Base-by-base conservation (phyloP, 1,139 yeast species). In the Yamadazyma diospyri region DNA sequence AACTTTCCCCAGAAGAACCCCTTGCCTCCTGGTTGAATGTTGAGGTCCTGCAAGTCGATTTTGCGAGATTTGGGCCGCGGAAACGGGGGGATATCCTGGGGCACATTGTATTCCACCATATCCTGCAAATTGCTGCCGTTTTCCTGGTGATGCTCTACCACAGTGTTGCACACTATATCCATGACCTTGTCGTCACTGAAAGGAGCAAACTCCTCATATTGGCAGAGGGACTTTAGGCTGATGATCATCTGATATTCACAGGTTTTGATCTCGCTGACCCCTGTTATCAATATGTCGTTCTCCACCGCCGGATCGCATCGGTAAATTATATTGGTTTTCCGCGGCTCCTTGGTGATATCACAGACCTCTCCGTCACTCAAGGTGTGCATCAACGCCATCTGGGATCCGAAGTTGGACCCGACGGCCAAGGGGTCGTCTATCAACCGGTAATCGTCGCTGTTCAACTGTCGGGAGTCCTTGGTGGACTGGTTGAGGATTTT, bases 171-270 rank as follows among this genome's bases (percentile, higher is more conserved):
- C 4, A 48, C 57, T 11, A 77, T 59, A 26, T 67, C 66, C 14
- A 59, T 48, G 15, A 62, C 57, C 22, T 58, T 55, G 16, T 59
- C 64, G 5, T 45, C 34, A 11, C 48, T 49, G n/a, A 55, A 57
- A 0, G 75, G 72, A 16, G 50, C 47, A 43, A 82, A 78, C 25
- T 72, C 67, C 5, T 64, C 65, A 30, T 74, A 58, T 10, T 51
- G 47, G 53, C 96, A 88, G 15, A 86, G 59, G 5, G 63, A 60
- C 0, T 84, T 81, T 1, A 81, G 63, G 28, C 70, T 67, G 2
- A 87, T 58, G n/a, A 65, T 65, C 53, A 81, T 69, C 43, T 71
- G 70, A 48, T 87, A 87, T 30, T 76, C 76, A 53, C 97, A 88
- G 0, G 92, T 81, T 40, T 71, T 73, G 32, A 76, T 62, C 56